These are phyloP conservation scores for Davidsoniella australis DNA, from an alignment of 2,329 filamentous ascomycete genomes.

Conservation along the genomic window DNA sequence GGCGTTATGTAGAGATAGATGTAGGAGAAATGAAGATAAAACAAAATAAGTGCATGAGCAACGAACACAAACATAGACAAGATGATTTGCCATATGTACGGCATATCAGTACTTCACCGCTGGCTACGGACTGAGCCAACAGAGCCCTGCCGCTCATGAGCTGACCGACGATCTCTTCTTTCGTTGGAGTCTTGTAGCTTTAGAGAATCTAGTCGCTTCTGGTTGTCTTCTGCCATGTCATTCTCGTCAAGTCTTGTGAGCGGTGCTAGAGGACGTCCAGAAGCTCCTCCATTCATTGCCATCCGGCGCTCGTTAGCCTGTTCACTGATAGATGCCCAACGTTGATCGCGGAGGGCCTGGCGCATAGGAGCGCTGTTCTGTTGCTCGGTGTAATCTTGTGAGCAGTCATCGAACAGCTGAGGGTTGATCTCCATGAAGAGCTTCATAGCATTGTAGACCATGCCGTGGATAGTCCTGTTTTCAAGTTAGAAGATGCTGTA, in stretches of 20 bases:
- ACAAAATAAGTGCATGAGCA: conserved; percentile 7
- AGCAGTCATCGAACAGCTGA: conserved; percentile 95
- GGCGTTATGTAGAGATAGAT: neutral
- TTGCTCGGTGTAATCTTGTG: conserved; percentile 91
- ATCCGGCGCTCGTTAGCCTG: conserved; percentile 55
- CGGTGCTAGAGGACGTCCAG: conserved; percentile 23
- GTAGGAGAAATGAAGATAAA: conserved; percentile 8
- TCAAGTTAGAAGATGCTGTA: neutral
- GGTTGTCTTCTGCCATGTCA: conserved; percentile 68
- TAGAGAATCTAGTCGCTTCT: conserved; percentile 74
- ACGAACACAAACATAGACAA: conserved; percentile 1
- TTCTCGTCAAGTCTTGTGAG: conserved; percentile 51
- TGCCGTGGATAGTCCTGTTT: conserved; percentile 84
- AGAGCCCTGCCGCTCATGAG: conserved; percentile 44
- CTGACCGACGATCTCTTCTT: conserved; percentile 27
- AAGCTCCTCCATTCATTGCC: conserved; percentile 20
- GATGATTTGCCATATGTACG: too few species aligned
- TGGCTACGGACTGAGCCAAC: conserved; percentile 36
- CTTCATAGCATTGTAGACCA: conserved; percentile 99
- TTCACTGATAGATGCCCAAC: conserved; percentile 76
- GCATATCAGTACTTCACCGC: conserved; percentile 22
- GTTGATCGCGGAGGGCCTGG: conserved; percentile 63
- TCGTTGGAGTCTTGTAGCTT: conserved; percentile 69
- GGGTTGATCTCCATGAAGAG: conserved; percentile 99
- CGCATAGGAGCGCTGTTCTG: conserved; percentile 82